These are phyloP conservation scores for Suillus variegatus DNA, from an alignment of 768 basidiomycete species.

Conservation along the genomic window DNA sequence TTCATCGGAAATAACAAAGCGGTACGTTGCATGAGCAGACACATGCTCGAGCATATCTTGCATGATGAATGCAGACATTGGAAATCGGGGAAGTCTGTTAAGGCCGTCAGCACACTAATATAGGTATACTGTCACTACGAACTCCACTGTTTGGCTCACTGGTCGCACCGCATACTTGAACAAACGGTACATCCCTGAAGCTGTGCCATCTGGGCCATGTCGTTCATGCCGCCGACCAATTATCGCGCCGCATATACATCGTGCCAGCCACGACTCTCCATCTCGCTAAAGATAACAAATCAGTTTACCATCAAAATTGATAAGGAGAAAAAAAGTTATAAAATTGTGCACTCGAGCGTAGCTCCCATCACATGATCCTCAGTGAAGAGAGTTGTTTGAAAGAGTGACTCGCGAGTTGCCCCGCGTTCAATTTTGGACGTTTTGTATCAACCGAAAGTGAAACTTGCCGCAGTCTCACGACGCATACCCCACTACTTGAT, in stretches of 20 bases:
- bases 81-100: constrained; percentile 43
- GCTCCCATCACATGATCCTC: constrained; percentile 78
- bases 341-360: constrained; percentile 84
- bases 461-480: constrained; percentile 35
- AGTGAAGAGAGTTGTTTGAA: constrained; percentile 86
- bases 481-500: constrained; percentile 18
- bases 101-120: not conserved
- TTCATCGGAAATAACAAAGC: constrained; percentile 87
- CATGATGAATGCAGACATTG: constrained; percentile 86
- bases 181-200: constrained; percentile 59
- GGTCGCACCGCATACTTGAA: constrained; percentile 86
- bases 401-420: constrained; percentile 38
- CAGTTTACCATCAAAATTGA: constrained; percentile 21
- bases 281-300: constrained; percentile 41
- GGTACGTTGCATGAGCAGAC: constrained; percentile 90
- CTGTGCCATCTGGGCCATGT: constrained; percentile 29
- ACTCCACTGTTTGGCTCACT: constrained; percentile 63
- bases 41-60: constrained; percentile 92
- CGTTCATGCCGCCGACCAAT: constrained; percentile 70
- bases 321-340: constrained; percentile 12
- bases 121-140: constrained; percentile 32
- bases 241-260: constrained; percentile 84
- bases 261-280: constrained; percentile 64
- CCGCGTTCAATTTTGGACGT: constrained; percentile 72
- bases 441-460: constrained; percentile 88